Evolutionary conservation across 768 basidiomycete genomes (phyloP).

Genomic region (Sporobolomyces roseus): DNA sequence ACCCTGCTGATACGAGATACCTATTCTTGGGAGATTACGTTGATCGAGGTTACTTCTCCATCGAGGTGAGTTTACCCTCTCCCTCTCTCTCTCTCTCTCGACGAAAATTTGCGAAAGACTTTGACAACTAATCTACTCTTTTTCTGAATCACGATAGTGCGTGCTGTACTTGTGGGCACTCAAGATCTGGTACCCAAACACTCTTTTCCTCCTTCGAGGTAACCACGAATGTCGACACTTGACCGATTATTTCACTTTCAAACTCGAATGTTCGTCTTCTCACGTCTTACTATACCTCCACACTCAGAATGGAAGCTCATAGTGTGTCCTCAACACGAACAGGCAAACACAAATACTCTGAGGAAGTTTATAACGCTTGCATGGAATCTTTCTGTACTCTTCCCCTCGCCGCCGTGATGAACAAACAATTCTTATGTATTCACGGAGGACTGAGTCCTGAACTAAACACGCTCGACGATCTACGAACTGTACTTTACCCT

Average conservation of each 20-base stretch:
- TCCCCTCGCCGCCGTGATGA: conserved; percentile 95
- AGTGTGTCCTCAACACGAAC: neutral
- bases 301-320: neutral
- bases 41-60: conserved; percentile 88
- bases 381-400: conserved; percentile 96
- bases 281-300: conserved; percentile 17
- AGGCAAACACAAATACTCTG: conserved; percentile 99
- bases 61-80: conserved; percentile 59
- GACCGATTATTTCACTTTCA: conserved; percentile 98
- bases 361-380: conserved; percentile 91
- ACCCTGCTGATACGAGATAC: conserved; percentile 88
- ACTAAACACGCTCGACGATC: conserved; percentile 88
- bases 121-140: neutral
- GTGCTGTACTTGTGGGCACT: conserved; percentile 95
- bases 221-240: conserved; percentile 99
- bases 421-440: conserved; percentile 98
- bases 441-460: conserved; percentile 96
- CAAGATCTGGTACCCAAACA: conserved; percentile 99
- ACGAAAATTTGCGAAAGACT: neutral
- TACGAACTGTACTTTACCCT: conserved; percentile 64
- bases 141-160: conserved; percentile 58
- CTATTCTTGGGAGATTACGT: conserved; percentile 91
- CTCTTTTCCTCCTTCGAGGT: conserved; percentile 89
- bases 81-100: conserved; percentile 16
- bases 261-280: conserved; percentile 77